Evolutionary conservation across 2,329 filamentous ascomycete species (phyloP), one percentile per base, ranked within the genome.

Genomic region (Exutisphaerella laricina): DNA sequence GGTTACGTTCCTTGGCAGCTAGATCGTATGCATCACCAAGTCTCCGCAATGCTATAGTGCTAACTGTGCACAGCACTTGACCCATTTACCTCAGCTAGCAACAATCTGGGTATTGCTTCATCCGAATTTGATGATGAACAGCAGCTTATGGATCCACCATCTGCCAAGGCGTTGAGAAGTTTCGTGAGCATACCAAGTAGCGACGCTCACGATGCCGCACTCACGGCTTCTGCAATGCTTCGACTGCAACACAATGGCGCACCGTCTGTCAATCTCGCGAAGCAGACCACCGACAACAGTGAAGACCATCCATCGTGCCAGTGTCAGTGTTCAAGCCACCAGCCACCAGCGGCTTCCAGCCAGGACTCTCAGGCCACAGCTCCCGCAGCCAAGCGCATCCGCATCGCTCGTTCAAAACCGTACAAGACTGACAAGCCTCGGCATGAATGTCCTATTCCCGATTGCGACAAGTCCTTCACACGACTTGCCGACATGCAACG

Each of bases 391-490:
- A 40, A 40, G 18, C 26, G 20, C 9, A 12, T 40, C 28, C 17
- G 29, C 10, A 40, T 40, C 10, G 23, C 26, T 16, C 28, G 38
- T 10, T 23, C 38, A 3, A 21, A 14, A 17, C 7, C 18, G 12
- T 13, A 17, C 18, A 16, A 14, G 7, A 40, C 16, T 5, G n/a
- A 31, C 6, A 31, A 17, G 26, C 16, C 10, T 16, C 22, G 38
- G 5, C 38, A 40, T 13, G 6, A 31, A 22, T 40, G 38, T 29
- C n/a, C 28, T 12, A n/a, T 21, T 14, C 16, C n/a, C 12, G 29
- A 32, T 20, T 44, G 41, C 17, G 17, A 14, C 35, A 44, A 32
- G 12, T 28, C 35, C 3, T 44, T 39, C 41, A 21, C 16, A n/a
- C 28, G 41, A 9, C 29, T 10, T 10, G 39, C 41, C 5, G 41